phyloP scores from a whole-genome alignment of 2,329 filamentous ascomycete species.

The Penicillium palitans region DNA sequence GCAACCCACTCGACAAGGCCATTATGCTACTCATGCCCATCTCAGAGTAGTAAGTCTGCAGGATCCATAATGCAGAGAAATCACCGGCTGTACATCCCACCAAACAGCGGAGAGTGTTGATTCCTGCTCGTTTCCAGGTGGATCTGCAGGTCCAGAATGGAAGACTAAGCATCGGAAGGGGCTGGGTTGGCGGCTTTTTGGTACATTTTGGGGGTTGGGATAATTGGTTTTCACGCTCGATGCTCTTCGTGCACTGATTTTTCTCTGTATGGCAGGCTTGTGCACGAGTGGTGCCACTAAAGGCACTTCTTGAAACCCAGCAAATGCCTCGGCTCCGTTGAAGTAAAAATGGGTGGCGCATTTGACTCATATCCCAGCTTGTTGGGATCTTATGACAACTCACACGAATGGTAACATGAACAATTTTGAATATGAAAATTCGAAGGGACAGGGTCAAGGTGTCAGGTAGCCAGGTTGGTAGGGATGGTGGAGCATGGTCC shows the following conservation, averaged over 20 bases:
- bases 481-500: conserved; percentile 1
- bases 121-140: conserved; percentile 52
- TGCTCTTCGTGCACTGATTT: background rate
- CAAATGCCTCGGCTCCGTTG: background rate
- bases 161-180: conserved; percentile 1
- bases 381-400: background rate
- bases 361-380: background rate
- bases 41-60: conserved; percentile 52
- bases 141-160: conserved; percentile 40
- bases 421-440: background rate
- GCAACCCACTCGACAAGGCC: conserved; percentile 51
- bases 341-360: background rate
- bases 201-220: background rate
- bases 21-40: conserved; percentile 53
- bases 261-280: conserved; percentile 5
- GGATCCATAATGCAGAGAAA: conserved; percentile 57
- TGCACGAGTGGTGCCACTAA: background rate
- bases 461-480: background rate
- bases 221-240: background rate
- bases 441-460: background rate
- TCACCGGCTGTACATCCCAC: conserved; percentile 58
- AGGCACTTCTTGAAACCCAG: background rate
- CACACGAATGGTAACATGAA: background rate
- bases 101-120: conserved; percentile 59
- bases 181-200: background rate